These are phyloP conservation scores for Chiua virens DNA, from an alignment of 768 basidiomycete genomes.

Conservation along the genomic window DNA sequence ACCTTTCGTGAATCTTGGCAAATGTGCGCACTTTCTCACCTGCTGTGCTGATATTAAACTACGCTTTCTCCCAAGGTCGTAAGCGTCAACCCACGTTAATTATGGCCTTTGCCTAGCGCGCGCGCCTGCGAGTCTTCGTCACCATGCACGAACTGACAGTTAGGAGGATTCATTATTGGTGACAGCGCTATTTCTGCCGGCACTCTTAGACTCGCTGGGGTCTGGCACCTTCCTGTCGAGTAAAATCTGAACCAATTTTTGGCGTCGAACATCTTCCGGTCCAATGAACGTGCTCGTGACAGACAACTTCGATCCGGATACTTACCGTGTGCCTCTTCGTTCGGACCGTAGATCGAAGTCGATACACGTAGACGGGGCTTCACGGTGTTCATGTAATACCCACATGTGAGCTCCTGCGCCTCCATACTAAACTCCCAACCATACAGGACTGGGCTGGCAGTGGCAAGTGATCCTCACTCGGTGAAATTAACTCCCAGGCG, in stretches of 20 bases:
- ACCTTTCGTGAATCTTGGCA: too few relatives aligned
- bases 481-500: background rate
- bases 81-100: too few relatives aligned
- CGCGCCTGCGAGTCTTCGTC: background rate
- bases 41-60: background rate
- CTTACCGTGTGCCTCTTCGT: too few relatives aligned
- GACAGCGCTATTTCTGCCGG: conserved; percentile 1
- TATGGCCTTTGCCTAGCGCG: too few relatives aligned
- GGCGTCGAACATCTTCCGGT: background rate
- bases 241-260: background rate
- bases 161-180: background rate
- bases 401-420: background rate
- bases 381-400: background rate
- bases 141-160: background rate
- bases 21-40: background rate
- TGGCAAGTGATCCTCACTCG: background rate
- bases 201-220: background rate
- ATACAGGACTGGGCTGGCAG: background rate
- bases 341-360: too few relatives aligned
- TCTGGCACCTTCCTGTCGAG: background rate
- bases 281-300: background rate
- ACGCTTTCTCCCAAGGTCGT: too few relatives aligned
- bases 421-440: background rate
- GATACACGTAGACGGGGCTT: too few relatives aligned
- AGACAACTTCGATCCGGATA: background rate